Conservation (phyloP, 2,329 filamentous ascomycete species). For the Fusarium heterosporum region DNA sequence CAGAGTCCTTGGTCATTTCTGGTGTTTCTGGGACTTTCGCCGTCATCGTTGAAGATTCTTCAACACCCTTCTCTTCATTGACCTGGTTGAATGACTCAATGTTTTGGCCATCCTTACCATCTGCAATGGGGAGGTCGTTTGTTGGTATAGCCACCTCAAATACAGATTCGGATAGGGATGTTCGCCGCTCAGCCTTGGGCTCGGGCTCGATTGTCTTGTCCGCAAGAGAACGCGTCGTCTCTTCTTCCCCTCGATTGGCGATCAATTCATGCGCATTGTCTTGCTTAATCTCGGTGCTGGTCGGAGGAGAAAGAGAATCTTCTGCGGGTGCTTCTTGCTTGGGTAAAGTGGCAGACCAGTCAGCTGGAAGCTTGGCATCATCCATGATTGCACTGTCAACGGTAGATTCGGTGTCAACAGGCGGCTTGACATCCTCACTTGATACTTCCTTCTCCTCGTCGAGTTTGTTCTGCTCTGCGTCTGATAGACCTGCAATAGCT, state of each 20-base stretch:
- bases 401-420: neutral
- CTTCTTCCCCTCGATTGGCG: neutral
- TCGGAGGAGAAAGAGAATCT: neutral
- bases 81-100: slow-evolving; percentile 43
- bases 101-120: slow-evolving; percentile 18
- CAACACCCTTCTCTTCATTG: slow-evolving; percentile 49
- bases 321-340: neutral
- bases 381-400: neutral
- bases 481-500: neutral
- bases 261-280: neutral
- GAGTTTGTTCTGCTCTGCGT: slow-evolving; percentile 23
- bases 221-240: neutral
- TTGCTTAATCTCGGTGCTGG: neutral
- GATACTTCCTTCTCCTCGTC: slow-evolving; percentile 1
- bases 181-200: neutral
- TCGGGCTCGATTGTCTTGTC: neutral
- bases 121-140: slow-evolving; percentile 11
- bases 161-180: neutral
- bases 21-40: slow-evolving; percentile 12
- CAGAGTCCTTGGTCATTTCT: slow-evolving; percentile 19
- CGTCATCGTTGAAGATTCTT: slow-evolving; percentile 1
- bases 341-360: neutral
- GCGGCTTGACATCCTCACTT: slow-evolving; percentile 2
- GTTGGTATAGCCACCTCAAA: neutral
- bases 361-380: neutral